phyloP scores from a whole-genome alignment of 2,329 filamentous ascomycete species.

The Fusarium guadeloupense region DNA sequence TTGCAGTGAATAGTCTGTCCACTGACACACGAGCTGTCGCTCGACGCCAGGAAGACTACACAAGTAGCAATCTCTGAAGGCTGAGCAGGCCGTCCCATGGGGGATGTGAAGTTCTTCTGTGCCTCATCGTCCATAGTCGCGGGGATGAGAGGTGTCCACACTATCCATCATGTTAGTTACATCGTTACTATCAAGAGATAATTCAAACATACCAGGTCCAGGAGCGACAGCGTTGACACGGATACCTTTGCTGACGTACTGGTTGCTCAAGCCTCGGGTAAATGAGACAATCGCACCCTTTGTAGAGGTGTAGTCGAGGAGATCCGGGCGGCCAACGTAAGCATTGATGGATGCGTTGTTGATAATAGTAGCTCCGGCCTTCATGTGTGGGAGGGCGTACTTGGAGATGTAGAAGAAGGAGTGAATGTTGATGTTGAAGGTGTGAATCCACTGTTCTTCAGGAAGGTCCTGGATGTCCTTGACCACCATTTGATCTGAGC shows the following conservation, averaged over 20 bases:
- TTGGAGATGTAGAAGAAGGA: constrained; percentile 84
- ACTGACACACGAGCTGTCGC: constrained; percentile 77
- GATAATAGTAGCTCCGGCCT: constrained; percentile 78
- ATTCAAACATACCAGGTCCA: constrained; percentile 60
- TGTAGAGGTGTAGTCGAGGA: constrained; percentile 83
- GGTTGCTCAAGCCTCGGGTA: constrained; percentile 79
- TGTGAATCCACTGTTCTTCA: constrained; percentile 82
- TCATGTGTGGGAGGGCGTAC: constrained; percentile 79
- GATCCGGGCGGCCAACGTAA: constrained; percentile 81
- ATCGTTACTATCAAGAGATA: too few species aligned
- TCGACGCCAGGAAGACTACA: constrained; percentile 81
- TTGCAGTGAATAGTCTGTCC: constrained; percentile 72
- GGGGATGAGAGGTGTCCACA: constrained; percentile 81
- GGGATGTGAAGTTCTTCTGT: constrained; percentile 76
- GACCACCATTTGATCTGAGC: constrained; percentile 66
- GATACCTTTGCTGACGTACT: constrained; percentile 76
- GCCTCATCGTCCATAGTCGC: constrained; percentile 76
- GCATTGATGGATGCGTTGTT: constrained; percentile 88
- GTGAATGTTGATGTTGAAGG: constrained; percentile 86
- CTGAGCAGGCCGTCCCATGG: constrained; percentile 81
- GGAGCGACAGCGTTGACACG: constrained; percentile 81
- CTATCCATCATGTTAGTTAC: constrained; percentile 43
- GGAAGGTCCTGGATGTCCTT: constrained; percentile 75
- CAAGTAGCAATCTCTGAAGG: constrained; percentile 84
- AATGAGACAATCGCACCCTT: constrained; percentile 84